Evolutionary conservation across 495 filamentous ascomycete genomes (phyloP), one percentile per base, ranked within the genome.

Genomic region (Hypoxylon subgilvum): DNA sequence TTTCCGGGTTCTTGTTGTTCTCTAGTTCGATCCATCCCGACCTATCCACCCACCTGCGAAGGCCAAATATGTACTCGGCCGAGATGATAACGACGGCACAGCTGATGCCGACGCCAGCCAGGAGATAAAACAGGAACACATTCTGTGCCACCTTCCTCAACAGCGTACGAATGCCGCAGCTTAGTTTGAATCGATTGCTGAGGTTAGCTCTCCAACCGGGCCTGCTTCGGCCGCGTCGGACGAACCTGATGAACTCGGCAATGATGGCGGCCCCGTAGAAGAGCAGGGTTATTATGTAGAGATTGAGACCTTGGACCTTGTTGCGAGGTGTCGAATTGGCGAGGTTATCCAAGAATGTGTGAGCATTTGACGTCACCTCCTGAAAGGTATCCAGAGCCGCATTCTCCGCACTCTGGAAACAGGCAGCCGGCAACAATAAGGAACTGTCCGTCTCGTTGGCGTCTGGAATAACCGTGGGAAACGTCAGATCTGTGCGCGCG

Each of bases 341-440:
- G n/a, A 19, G 19, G 8, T 22, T 45, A 21, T 54, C 42, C 13
- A 51, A 56, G 34, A 68, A 53, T 7, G 50, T 27, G 1, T 54
- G 36, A 3, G 57, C 31, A 9, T 62, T 40, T 22, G 53, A 39
- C 0, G 17, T 32, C 8, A 21, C 23, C 7, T 69, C 31, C 14
- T 45, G 41, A 13, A 50, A 58, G 0, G 50, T 48, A 42, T 45
- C 34, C 18, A 10, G 0, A 5, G 45, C 52, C 28, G 51, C 39
- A 27, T 31, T 35, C 1, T 31, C 16, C 0, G 49, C 52, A 0
- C 31, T 51, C 51, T 71, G 65, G 27, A 72, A 72, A 43, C 71
- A 74, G 2, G 64, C 69, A 1, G 71, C 68, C 6, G 69, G 61
- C n/a, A 72, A 36, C 2, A 74, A 57, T 34, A 74, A 42, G 4